Evolutionary conservation across 2,329 filamentous ascomycete genomes (phyloP), one percentile per base, ranked within the genome.

Genomic region (Sarocladiaceae sp.): DNA sequence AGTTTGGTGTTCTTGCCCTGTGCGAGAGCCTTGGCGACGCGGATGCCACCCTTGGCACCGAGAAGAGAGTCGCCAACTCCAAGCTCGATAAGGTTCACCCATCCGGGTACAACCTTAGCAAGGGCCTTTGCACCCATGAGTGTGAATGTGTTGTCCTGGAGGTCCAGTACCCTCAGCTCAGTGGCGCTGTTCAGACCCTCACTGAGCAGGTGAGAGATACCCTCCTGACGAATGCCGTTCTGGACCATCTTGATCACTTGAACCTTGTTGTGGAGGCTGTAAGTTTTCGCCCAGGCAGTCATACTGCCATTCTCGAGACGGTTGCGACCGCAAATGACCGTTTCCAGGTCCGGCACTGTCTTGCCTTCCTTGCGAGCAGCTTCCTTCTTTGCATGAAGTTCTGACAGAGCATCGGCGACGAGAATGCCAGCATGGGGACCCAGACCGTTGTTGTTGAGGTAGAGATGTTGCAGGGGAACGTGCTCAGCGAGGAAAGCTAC

Each of bases 131-230:
- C 89, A 22, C 92, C 94, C 56, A 80, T 77, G 35, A 86, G 70
- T 10, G 93, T 97, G 68, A 97, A 97, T 0, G 94, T 97, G 73
- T 99, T 99, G 73, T 99, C 94, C 70, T 99, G 93, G 56, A 99
- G 75, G 73, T 99, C 94, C 51, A 99, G 74, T 13, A 91, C 80
- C 65, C 86, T 77, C 52, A 99, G 78, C 40, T 76, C 74, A 28
- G 74, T 77, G 49, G 90, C 83, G 62, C 89, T 79, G 57, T 78
- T 82, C 51, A 99, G 77, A 56, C 94, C 94, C 51, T 92, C 78
- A 55, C 82, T 84, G 57, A 99, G 75, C 53, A 99, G 76, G 58
- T 87, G 80, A 46, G 85, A 85, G 63, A 97, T 94, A 55, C 94
- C 94, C 69, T 97, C 91, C 66, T 93, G 90, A 39, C 94, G 83